Percentiles rank a stretch among this genome's conserved stretches.
These are phyloP conservation scores for Suhomyces wounanorum DNA, from an alignment of 1,139 yeast genomes.

Conservation along the genomic window DNA sequence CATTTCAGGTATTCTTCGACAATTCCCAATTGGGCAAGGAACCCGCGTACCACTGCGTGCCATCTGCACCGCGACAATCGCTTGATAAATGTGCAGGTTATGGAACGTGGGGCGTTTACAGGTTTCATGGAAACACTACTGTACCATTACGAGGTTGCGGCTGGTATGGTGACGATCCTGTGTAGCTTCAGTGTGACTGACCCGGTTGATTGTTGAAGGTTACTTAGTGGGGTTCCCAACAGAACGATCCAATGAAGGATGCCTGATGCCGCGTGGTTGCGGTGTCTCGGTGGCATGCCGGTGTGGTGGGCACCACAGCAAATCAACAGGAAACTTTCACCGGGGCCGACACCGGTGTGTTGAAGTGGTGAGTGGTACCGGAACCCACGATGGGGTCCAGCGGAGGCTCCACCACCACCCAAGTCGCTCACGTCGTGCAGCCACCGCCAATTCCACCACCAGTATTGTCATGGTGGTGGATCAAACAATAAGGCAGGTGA, in stretches of 20 bases:
- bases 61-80: not conserved
- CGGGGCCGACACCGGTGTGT: too few species aligned
- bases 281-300: too few species aligned
- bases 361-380: too few species aligned
- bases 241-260: too few species aligned
- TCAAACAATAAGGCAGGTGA: conserved; percentile 9
- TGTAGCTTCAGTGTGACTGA: not conserved
- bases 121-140: not conserved
- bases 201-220: not conserved
- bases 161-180: not conserved
- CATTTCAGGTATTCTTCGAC: conserved; percentile 1
- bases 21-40: not conserved
- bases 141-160: not conserved
- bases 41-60: not conserved
- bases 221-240: not conserved
- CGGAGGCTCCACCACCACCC: not conserved
- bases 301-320: too few species aligned
- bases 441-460: not conserved
- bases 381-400: too few species aligned
- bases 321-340: too few species aligned
- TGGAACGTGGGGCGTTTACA: not conserved
- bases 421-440: not conserved
- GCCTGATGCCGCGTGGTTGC: too few species aligned
- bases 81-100: not conserved
- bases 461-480: not conserved